Conservation (phyloP, 225 moss, liverwort and hornwort species). For the Marchantia polymorpha region DNA sequence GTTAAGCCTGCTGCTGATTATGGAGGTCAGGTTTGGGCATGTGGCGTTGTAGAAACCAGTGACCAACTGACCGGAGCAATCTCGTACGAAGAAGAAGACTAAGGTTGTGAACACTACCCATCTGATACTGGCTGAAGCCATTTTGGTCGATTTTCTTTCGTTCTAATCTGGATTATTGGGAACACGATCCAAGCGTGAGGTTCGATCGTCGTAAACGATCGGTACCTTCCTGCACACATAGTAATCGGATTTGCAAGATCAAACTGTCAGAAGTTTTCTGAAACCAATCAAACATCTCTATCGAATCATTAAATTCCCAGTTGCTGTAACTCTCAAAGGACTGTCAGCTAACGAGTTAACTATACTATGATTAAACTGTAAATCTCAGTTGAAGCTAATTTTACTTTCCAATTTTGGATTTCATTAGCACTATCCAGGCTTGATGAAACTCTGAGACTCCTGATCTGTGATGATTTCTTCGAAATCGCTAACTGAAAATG, state of each 20-base stretch:
- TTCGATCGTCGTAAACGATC: conserved; percentile 4
- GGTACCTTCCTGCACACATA: conserved; percentile 14
- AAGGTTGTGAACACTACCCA: neutral
- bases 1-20: conserved; percentile 1
- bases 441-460: too few relatives aligned
- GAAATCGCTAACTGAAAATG: neutral
- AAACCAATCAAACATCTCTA: neutral
- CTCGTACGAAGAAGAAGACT: conserved; percentile 1
- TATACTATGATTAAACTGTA: neutral
- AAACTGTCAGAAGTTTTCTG: neutral
- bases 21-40: conserved; percentile 18
- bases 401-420: neutral
- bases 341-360: neutral
- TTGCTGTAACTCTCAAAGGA: neutral
- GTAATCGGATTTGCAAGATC: neutral
- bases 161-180: neutral
- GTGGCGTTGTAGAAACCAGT: conserved; percentile 3
- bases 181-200: neutral
- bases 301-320: neutral
- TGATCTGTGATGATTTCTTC: neutral
- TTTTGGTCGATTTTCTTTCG: neutral
- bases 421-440: too few relatives aligned
- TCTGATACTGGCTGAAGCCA: conserved; percentile 6
- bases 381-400: neutral
- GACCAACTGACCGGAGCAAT: conserved; percentile 12